These are phyloP conservation scores for Talaromyces albobiverticillius DNA, from an alignment of 2,329 filamentous ascomycete genomes.

Conservation along the genomic window DNA sequence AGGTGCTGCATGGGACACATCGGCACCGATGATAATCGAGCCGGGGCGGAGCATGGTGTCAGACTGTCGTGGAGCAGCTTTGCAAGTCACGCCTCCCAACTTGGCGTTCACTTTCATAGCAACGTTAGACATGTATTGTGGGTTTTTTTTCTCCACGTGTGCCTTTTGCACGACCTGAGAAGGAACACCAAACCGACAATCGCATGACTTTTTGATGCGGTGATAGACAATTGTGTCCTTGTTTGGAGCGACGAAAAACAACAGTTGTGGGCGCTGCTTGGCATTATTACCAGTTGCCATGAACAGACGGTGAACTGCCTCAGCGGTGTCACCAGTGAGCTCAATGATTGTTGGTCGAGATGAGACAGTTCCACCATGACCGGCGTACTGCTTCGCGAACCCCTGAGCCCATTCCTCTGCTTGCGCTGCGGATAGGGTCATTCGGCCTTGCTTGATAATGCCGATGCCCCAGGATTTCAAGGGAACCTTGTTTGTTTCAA, in stretches of 20 bases:
- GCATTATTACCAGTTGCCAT: slow-evolving; percentile 53
- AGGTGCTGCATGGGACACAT: slow-evolving; percentile 80
- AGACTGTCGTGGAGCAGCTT: slow-evolving; percentile 45
- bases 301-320: slow-evolving; percentile 57
- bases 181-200: slow-evolving; percentile 78
- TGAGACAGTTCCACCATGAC: slow-evolving; percentile 59
- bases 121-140: slow-evolving; percentile 90
- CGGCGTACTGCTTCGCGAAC: slow-evolving; percentile 60
- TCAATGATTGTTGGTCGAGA: slow-evolving; percentile 45
- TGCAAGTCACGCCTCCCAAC: slow-evolving; percentile 75
- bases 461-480: slow-evolving; percentile 75
- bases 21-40: slow-evolving; percentile 84
- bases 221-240: slow-evolving; percentile 73
- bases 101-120: slow-evolving; percentile 97
- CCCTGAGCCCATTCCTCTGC: slow-evolving; percentile 55
- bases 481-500: slow-evolving; percentile 58
- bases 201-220: slow-evolving; percentile 82
- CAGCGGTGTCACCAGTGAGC: slow-evolving; percentile 45
- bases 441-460: slow-evolving; percentile 58
- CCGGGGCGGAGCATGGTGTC: slow-evolving; percentile 32
- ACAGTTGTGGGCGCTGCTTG: slow-evolving; percentile 64
- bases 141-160: slow-evolving; percentile 67
- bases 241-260: slow-evolving; percentile 74
- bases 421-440: slow-evolving; percentile 40
- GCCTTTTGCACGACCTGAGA: slow-evolving; percentile 75